Evolutionary conservation across 805 yeast species (phyloP), one percentile per base, ranked within the genome.

Genomic region (Candida bentonensis): DNA sequence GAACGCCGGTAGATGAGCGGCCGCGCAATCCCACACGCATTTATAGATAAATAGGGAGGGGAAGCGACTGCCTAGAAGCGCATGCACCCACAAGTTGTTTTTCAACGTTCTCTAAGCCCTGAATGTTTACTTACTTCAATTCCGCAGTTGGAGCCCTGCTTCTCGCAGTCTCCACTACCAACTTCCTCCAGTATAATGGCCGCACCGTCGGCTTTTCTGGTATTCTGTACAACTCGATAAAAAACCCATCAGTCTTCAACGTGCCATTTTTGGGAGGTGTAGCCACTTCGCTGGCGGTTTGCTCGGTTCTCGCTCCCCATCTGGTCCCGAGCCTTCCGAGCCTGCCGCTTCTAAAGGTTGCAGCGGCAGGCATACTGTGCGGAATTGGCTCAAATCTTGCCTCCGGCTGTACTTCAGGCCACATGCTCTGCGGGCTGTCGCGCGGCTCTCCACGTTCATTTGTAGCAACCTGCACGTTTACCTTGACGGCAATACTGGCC

Each of bases 351-450:
- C 49, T 1, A 42, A 42, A 33, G 48, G 49, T 11, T 4, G 22
- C 22, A 44, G 43, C 51, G 7, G 63, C 72, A 1, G 77, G 78
- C 0, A 44, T 63, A 0, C 50, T 72, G 1, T 72, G 66, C 2
- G 78, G 78, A 0, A 20, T 67, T 2, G 78, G 78, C 1, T 67
- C 78, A 0, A 63, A 63, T 26, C 52, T 61, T 25, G 77, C 73
- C 0, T 57, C 64, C 23, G 78, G 78, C 2, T 73, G 78, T 45
- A 73, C 78, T 1, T 71, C 76, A 0, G 78, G 78, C 2, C 78
- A 73, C 50, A 69, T 73, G 74, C 55, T 73, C 3, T 59, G 62
- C 17, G 78, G 78, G 0, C 43, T 73, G n/a, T 66, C 75, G 7
- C 58, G 77, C 41, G 50, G 69, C 3, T 58, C 76, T 40, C 42